Evolutionary conservation across 345 rosid genomes (phyloP).

Genomic region (Anacardium occidentale): DNA sequence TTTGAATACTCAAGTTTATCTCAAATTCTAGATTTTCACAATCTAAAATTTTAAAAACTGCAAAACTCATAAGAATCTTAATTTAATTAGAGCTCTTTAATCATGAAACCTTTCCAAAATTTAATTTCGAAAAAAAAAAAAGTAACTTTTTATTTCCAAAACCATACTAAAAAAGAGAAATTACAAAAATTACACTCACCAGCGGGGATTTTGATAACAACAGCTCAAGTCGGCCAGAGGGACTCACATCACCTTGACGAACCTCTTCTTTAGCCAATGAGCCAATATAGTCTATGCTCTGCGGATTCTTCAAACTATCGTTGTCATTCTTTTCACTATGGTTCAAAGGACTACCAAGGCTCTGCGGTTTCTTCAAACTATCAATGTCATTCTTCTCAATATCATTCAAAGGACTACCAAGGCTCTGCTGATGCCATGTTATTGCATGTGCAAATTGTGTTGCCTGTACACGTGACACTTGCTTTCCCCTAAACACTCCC

Average conservation of each 20-base stretch:
- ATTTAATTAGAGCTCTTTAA: too few relatives aligned
- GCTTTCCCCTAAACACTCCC: slow-evolving; percentile 65
- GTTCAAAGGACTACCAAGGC: slow-evolving; percentile 10
- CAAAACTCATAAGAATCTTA: too few relatives aligned
- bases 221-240: neutral
- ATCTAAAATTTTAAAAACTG: too few relatives aligned
- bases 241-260: neutral
- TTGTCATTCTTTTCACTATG: neutral
- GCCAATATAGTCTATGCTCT: neutral
- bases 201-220: too few relatives aligned
- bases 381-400: neutral
- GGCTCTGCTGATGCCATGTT: neutral
- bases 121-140: too few relatives aligned
- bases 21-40: too few relatives aligned
- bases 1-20: too few relatives aligned
- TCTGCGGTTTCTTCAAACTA: slow-evolving; percentile 9
- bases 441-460: neutral
- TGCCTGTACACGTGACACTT: slow-evolving; percentile 22
- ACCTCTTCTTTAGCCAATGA: slow-evolving; percentile 11
- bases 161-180: too few relatives aligned
- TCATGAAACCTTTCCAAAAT: too few relatives aligned
- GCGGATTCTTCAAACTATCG: slow-evolving; percentile 12
- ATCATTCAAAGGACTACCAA: slow-evolving; percentile 7
- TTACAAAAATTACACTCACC: too few relatives aligned
- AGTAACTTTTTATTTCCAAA: too few relatives aligned